Evolutionary conservation across 768 basidiomycete species (phyloP), one percentile per base, ranked within the genome.

Genomic region (Galerina sulciceps): DNA sequence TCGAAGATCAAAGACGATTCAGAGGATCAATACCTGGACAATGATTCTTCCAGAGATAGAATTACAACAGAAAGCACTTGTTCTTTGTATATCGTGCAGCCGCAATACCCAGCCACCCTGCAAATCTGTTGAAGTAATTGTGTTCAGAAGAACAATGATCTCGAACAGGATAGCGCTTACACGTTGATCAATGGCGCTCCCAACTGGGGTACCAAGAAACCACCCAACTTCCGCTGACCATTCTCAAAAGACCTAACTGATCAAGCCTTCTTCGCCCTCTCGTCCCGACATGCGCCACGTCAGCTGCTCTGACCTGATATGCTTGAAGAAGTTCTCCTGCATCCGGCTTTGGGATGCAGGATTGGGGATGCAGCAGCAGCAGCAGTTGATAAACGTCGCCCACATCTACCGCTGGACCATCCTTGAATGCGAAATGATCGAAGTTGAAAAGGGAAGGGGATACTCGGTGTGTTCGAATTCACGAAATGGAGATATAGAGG

Each of bases 141-240:
- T 17, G 18, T 38, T 34, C 10, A 15, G 31, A 4, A 11, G 13
- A 38, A 47, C 37, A 4, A 3, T 3, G 26, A 1, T 8, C n/a
- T n/a, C 9, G 40, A 47, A 48, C 45, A 26, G 2, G 23, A 15
- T 13, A 42, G 20, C 2, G 75, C 87, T 68, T 63, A 96, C 87
- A 94, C 97, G 65, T 99, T 97, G 63, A 99, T 98, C 41, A 99
- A 84, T n/a, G n/a, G n/a, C n/a, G 87, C 96, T 65, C 94, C 95
- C 11, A 96, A 96, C 22, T 1, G 94, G 85, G 0, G 92, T 98
- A 8, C 96, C 95, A 65, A 88, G 88, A 3, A 84, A 64, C 35
- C 99, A 74, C 0, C 96, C 96, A 97, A 81, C 94, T 66, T 97
- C 94, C 52, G 83, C 79, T 96, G 4, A 94, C 91, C 44, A 76